phyloP scores from a whole-genome alignment of 2,329 filamentous ascomycete genomes.

The Cladosporium austrohemisphaericum region DNA sequence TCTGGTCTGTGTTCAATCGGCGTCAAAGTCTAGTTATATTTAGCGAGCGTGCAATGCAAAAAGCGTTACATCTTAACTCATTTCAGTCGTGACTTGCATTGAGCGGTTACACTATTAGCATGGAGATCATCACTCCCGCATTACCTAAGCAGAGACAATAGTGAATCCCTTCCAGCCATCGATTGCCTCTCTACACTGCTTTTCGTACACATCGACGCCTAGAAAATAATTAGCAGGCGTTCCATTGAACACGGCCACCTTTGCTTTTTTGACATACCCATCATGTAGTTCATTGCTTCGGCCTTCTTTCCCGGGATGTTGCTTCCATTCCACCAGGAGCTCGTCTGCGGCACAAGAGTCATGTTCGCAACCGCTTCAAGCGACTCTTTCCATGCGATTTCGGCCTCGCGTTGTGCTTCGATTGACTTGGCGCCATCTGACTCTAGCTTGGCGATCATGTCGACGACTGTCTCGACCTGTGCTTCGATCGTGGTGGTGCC shows the following conservation, averaged over 20 bases:
- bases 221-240: no score
- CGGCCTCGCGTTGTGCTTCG: conserved; percentile 40
- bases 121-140: not conserved
- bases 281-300: conserved; percentile 42
- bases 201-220: conserved; percentile 35
- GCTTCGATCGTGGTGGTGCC: conserved; percentile 44
- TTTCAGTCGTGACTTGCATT: not conserved
- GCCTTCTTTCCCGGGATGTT: conserved; percentile 43
- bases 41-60: not conserved
- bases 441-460: conserved; percentile 38
- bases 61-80: not conserved
- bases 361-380: conserved; percentile 28
- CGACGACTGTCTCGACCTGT: conserved; percentile 45
- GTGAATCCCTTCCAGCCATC: conserved; percentile 33
- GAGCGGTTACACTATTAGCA: no score
- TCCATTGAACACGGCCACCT: no score
- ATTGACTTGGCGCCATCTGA: conserved; percentile 38
- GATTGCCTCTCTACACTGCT: conserved; percentile 38
- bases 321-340: conserved; percentile 37
- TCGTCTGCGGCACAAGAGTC: conserved; percentile 30
- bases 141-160: conserved; percentile 19
- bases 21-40: not conserved
- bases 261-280: no score
- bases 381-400: conserved; percentile 39
- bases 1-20: not conserved